Base-by-base conservation (phyloP, 345 rosid species). In the Acer yangbiense region DNA sequence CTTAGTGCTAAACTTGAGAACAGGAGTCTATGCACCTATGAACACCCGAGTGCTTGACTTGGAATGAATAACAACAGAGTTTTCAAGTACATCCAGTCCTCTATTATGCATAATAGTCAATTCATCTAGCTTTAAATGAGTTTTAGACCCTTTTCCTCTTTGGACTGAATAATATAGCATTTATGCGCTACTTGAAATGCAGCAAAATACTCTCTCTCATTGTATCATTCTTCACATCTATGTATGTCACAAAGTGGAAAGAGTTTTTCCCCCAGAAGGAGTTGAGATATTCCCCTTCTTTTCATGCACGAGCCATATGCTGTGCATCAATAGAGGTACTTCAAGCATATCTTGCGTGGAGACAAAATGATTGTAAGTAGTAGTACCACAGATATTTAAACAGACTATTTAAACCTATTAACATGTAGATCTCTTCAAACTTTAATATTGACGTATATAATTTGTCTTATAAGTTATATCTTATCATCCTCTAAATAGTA, bases 271-370 rank as follows among this genome's bases (percentile, higher is more conserved):
- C 95, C 5, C 80, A 72, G 39, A 35, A 35, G 73, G 87, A 90
- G 77, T 73, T 93, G 80, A 74, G 80, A 82, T 88, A 82, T 77
- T 86, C 91, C 7, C 97, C 97, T 74, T 90, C 97, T 21, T 91
- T 94, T 83, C 80, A 4, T 80, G 90, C 92, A 14, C 86, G 82
- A 62, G 83, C 88, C 72, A 77, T 90, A 62, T 77, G 72, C 29
- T 93, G 98, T 87, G 95, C 97, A 57, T 78, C 94, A 1, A 20
- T 84, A 18, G 97, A 91, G 61, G 92, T 93, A 86, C 90, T 95
- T 81, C 98, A 90, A 85, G 74, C 86, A 32, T 93, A 89, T 86
- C 92, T 95, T 65, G 87, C 90, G 9, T 95, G 99, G 99, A 95
- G 94, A 87, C 98, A 93, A 76, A 85, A 79, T 63, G 93, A 91